A percentile compares a stretch with the other conserved stretches of the same genome.
These are phyloP conservation scores for Candida sakaeoensis DNA, from an alignment of 805 yeast species.

Conservation along the genomic window DNA sequence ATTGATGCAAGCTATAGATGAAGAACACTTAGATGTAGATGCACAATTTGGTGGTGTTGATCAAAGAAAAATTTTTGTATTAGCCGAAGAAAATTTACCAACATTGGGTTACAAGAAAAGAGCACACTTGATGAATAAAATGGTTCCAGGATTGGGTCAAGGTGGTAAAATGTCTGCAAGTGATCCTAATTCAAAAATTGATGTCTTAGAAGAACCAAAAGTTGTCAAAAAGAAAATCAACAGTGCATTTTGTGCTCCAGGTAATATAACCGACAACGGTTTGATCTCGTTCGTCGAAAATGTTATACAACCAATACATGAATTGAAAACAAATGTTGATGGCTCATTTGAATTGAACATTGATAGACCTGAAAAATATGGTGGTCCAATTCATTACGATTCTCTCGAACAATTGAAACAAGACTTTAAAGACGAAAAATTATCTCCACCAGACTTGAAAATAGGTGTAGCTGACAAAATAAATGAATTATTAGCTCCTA, in stretches of 20 bases:
- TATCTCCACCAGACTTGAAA: constrained; percentile 92
- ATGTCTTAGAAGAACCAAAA: constrained; percentile 85
- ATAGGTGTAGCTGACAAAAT: constrained; percentile 86
- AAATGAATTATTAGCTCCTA: constrained; percentile 76
- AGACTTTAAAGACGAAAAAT: constrained; percentile 68
- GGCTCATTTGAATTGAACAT: constrained; percentile 64
- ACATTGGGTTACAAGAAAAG: constrained; percentile 91
- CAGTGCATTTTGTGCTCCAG: constrained; percentile 94
- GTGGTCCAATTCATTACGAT: constrained; percentile 80
- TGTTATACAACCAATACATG: constrained; percentile 83
- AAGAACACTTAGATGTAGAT: constrained; percentile 81
- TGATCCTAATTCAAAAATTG: constrained; percentile 97
- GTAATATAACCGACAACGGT: constrained; percentile 86
- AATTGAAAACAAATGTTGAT: constrained; percentile 55
- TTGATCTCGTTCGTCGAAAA: constrained; percentile 78
- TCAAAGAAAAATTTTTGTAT: constrained; percentile 94
- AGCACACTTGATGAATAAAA: constrained; percentile 97
- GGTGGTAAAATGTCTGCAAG: constrained; percentile 99
- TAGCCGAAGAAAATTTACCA: constrained; percentile 92
- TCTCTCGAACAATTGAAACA: constrained; percentile 65
- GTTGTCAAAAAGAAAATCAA: constrained; percentile 84
- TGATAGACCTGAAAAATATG: constrained; percentile 94
- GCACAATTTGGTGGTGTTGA: constrained; percentile 99
- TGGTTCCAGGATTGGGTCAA: constrained; percentile 97
- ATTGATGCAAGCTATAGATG: constrained; percentile 97